Conservation (phyloP, 2,329 filamentous ascomycete genomes). For the Ceratocystis smalleyi region DNA sequence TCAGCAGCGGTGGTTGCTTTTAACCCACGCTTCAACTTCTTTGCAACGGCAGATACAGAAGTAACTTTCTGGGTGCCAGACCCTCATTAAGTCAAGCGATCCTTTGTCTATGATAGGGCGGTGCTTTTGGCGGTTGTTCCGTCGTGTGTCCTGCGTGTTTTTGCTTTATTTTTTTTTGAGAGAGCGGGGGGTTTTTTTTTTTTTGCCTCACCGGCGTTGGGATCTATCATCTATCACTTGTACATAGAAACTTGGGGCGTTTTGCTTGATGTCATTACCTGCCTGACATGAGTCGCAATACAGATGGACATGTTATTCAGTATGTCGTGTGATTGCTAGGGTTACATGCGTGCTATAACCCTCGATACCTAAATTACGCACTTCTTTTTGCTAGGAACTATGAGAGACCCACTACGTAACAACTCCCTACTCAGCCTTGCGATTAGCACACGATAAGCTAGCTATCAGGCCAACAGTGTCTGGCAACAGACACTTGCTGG, state of each 20-base stretch:
- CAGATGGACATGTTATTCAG: not conserved
- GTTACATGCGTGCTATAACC: not conserved
- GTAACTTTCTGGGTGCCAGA: constrained; percentile 66
- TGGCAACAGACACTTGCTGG: no score
- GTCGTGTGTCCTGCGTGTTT: not conserved
- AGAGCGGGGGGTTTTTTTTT: not conserved
- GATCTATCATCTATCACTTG: not conserved
- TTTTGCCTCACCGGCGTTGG: not conserved
- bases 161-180: not conserved
- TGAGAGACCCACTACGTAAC: not conserved
- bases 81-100: constrained; percentile 23
- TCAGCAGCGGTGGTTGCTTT: constrained; percentile 65
- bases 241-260: constrained; percentile 1
- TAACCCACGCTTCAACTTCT: constrained; percentile 82
- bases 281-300: no score
- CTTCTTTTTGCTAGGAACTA: not conserved
- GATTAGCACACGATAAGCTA: not conserved
- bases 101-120: not conserved
- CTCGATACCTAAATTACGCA: not conserved
- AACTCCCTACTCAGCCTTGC: not conserved
- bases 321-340: not conserved
- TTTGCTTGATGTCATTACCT: not conserved
- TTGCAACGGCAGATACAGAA: constrained; percentile 79
- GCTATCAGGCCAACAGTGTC: not conserved
- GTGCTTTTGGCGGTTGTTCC: not conserved